These are phyloP conservation scores for Fonsecaea nubica DNA, from an alignment of 2,329 filamentous ascomycete species.

Conservation along the genomic window DNA sequence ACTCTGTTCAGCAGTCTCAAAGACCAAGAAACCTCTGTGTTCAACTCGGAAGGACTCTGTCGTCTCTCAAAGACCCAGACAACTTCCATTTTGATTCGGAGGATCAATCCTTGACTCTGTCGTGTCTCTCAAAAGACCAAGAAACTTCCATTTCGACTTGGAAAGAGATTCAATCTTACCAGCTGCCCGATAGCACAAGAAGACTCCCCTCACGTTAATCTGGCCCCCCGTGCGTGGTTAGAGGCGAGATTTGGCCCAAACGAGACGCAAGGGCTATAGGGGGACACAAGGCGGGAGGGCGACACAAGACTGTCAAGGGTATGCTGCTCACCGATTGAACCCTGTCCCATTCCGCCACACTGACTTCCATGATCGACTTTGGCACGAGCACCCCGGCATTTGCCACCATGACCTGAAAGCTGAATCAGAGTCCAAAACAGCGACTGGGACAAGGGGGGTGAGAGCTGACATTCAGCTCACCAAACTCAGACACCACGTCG, in stretches of 20 bases:
- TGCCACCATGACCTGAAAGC: constrained; percentile 16
- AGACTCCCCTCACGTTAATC: constrained; percentile 20
- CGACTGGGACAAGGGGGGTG: not conserved
- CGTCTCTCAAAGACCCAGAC: too few relatives aligned
- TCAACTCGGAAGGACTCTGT: too few relatives aligned
- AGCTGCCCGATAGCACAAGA: constrained; percentile 21
- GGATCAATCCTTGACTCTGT: too few relatives aligned
- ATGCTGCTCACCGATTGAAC: constrained; percentile 4
- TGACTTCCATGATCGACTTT: constrained; percentile 16
- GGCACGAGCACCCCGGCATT: constrained; percentile 19
- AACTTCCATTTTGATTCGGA: too few relatives aligned
- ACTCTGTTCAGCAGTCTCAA: too few relatives aligned
- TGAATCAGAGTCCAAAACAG: not conserved
- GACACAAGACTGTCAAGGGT: too few relatives aligned
- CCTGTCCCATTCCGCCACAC: constrained; percentile 19
- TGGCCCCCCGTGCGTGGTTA: not conserved
- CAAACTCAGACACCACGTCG: constrained; percentile 11
- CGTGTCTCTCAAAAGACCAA: too few relatives aligned
- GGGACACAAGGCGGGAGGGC: too few relatives aligned
- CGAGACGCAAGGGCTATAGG: too few relatives aligned
- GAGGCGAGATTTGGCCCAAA: too few relatives aligned
- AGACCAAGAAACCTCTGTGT: too few relatives aligned
- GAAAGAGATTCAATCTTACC: constrained; percentile 2
- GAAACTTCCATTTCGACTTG: too few relatives aligned
- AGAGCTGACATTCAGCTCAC: constrained; percentile 13